These are phyloP conservation scores for Galerina marginata DNA, from an alignment of 768 basidiomycete genomes.

Conservation along the genomic window DNA sequence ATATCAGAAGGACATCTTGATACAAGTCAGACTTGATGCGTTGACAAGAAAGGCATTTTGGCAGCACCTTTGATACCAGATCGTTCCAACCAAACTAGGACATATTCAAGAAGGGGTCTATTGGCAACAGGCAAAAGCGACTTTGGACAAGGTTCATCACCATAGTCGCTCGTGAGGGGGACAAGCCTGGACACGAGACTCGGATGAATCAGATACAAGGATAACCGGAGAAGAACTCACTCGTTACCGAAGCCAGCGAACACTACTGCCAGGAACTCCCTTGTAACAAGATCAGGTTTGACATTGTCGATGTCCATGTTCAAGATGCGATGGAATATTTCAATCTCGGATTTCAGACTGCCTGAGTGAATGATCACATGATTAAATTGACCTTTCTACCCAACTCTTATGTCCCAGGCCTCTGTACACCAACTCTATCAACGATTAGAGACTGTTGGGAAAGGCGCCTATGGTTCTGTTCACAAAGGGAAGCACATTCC, in stretches of 20 bases:
- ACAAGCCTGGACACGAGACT: slow-evolving; percentile 52
- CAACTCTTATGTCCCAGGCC: slow-evolving; percentile 46
- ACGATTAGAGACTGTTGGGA: slow-evolving; percentile 91
- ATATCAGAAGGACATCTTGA: slow-evolving; percentile 85
- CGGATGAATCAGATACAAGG: slow-evolving; percentile 21
- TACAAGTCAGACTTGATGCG: slow-evolving; percentile 11
- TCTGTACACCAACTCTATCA: slow-evolving; percentile 82
- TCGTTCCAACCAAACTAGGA: slow-evolving; percentile 85
- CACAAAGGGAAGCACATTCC: slow-evolving; percentile 88
- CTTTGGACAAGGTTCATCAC: slow-evolving; percentile 85
- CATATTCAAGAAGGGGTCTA: slow-evolving; percentile 84
- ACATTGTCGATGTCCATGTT: slow-evolving; percentile 71
- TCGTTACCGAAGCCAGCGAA: slow-evolving; percentile 93
- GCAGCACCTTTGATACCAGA: slow-evolving; percentile 80
- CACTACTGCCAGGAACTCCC: slow-evolving; percentile 88
- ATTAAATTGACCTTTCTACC: slow-evolving; percentile 7
- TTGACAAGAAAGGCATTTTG: slow-evolving; percentile 4
- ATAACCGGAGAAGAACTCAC: slow-evolving; percentile 47
- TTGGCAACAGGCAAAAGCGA: slow-evolving; percentile 89
- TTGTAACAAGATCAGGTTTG: slow-evolving; percentile 54
- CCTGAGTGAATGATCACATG: slow-evolving; percentile 22
- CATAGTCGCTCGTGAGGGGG: slow-evolving; percentile 78
- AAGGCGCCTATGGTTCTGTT: slow-evolving; percentile 95
- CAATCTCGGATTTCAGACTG: not conserved
- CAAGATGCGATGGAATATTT: not conserved